Base-by-base conservation (phyloP, 768 basidiomycete species). In the Phanerochaete sordida region DNA sequence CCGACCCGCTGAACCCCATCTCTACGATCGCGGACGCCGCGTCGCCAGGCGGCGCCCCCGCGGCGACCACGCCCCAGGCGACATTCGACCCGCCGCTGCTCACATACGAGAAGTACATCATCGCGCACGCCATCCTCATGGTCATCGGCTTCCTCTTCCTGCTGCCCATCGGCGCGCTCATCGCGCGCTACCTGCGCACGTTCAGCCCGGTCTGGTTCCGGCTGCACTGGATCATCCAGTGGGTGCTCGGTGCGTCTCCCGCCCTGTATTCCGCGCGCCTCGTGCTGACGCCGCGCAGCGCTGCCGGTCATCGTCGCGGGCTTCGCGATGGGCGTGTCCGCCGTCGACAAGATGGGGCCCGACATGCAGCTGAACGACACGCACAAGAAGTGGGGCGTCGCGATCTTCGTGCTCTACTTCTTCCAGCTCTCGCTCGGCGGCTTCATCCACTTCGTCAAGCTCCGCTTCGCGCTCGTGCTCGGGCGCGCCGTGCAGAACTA, bases 121-220 rank as follows among this genome's bases (percentile, higher is more conserved):
- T 87, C 50, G 62, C 70, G 9, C 86, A 88, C 69, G 86, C 78
- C 24, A 70, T 82, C 37, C 71, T 86, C 11, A 80, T 77, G 62
- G 68, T 79, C 0, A 70, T 76, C 33, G 86, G 83, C 1, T 85
- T 84, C 67, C 71, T 87, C 50, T 71, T 86, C 52, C 64, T 87
- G 19, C 76, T 88, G 9, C 86, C 86, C 3, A 59, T 82, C 30
- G 85, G 86, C n/a, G 78, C 76, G 12, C 71, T 87, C 62, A 70
- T 84, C 45, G 80, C 82, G 27, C 77, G 85, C 60, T 85, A 80
- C 63, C 67, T 76, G 15, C 76, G 85, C 52, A 85, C 83, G 8
- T 80, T 78, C 62, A 81, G 75, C 26, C 72, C 69, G 39, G 72
- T 66, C 77, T 84, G 68, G 68, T 77, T 70, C 46, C 61, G 55